Evolutionary conservation across 2,329 filamentous ascomycete genomes (phyloP).

Genomic region (Lachnum nothofagi): DNA sequence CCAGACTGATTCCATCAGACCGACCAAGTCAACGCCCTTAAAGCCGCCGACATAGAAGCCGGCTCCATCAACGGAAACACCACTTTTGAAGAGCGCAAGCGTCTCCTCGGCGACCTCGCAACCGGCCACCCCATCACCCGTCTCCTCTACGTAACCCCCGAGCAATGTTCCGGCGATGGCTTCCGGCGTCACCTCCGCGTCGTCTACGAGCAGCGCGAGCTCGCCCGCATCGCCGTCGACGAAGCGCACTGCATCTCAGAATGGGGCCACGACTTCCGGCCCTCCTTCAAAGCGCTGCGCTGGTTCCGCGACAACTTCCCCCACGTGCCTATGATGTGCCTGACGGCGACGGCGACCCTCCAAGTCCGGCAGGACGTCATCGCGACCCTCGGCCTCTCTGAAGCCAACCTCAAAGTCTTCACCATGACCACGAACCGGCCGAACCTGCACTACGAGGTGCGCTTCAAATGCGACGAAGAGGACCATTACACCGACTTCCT

Average conservation of each 20-base stretch:
- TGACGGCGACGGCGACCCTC: conserved; percentile 84
- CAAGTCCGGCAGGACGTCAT: conserved; percentile 81
- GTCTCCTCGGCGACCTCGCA: conserved; percentile 74
- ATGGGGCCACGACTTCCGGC: conserved; percentile 98
- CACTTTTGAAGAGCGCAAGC: conserved; percentile 54
- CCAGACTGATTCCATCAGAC: conserved; percentile 48
- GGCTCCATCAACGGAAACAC: conserved; percentile 86
- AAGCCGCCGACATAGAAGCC: conserved; percentile 68
- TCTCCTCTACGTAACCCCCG: conserved; percentile 88
- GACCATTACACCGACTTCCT: conserved; percentile 71
- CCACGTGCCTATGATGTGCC: conserved; percentile 82
- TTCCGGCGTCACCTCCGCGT: conserved; percentile 71
- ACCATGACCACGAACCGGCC: conserved; percentile 77
- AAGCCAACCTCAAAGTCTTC: conserved; percentile 63
- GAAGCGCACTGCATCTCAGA: conserved; percentile 97
- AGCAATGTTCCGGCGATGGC: conserved; percentile 70
- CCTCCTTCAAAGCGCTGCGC: conserved; percentile 77
- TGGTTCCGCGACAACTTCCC: conserved; percentile 83
- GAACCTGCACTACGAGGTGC: conserved; percentile 87
- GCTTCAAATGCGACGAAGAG: conserved; percentile 72
- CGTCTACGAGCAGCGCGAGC: conserved; percentile 73
- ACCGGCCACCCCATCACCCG: conserved; percentile 80
- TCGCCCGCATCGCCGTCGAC: conserved; percentile 85
- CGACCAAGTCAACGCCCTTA: conserved; percentile 83
- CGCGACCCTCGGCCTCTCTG: conserved; percentile 63